phyloP scores from a whole-genome alignment of 495 filamentous ascomycete species.

The Parmelia sp. region DNA sequence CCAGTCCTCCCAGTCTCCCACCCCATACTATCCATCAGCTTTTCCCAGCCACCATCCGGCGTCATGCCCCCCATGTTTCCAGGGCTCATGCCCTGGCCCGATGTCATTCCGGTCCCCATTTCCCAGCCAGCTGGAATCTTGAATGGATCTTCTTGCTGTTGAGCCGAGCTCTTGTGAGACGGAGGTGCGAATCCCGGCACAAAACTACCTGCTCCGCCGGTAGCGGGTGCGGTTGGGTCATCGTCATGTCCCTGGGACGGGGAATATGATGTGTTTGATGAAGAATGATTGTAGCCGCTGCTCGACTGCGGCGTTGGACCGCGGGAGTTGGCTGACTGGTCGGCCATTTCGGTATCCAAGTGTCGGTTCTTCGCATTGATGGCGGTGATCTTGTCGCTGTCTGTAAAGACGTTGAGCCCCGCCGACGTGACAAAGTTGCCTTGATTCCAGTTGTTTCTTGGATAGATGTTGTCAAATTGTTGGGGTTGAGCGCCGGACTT shows the following conservation, averaged over 20 bases:
- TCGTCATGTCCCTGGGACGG: slow-evolving; percentile 5
- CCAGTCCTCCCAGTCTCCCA: slow-evolving; percentile 11
- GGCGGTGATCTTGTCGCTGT: slow-evolving; percentile 6
- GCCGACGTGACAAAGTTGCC: neutral
- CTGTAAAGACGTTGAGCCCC: slow-evolving; percentile 2
- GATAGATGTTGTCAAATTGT: slow-evolving; percentile 1
- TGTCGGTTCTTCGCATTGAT: slow-evolving; percentile 8
- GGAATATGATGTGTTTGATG: slow-evolving; percentile 25
- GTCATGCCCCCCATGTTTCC: slow-evolving; percentile 21
- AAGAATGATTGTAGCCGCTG: slow-evolving; percentile 18
- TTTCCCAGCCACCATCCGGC: slow-evolving; percentile 20
- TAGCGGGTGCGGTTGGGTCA: neutral
- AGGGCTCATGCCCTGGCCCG: slow-evolving; percentile 10
- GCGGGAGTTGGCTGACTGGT: slow-evolving; percentile 18
- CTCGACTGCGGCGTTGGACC: slow-evolving; percentile 21
- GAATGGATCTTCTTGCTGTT: slow-evolving; percentile 15
- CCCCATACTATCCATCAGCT: slow-evolving; percentile 23
- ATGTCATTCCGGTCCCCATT: neutral
- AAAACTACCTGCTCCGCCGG: slow-evolving; percentile 4
- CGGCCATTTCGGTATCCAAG: slow-evolving; percentile 23
- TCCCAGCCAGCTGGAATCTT: slow-evolving; percentile 20
- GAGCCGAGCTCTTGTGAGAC: neutral
- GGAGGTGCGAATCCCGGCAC: neutral
- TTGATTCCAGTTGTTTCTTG: slow-evolving; percentile 1
- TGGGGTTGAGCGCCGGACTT: neutral